phyloP scores from a whole-genome alignment of 140 eudicot species.

The Anethum foeniculum region DNA sequence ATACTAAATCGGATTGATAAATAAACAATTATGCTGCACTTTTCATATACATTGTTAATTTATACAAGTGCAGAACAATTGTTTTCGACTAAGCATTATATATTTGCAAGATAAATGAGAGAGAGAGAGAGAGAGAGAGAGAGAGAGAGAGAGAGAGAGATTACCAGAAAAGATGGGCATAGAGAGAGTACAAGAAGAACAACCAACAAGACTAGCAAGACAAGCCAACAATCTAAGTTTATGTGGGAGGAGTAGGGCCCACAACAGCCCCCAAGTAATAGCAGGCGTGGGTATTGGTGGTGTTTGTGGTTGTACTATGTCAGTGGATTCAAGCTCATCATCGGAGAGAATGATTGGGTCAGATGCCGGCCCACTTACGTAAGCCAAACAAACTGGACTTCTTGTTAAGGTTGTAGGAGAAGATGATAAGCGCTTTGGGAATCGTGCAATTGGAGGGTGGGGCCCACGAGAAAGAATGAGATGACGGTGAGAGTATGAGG shows the following conservation, averaged over 20 bases:
- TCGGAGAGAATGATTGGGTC: slow-evolving; percentile 39
- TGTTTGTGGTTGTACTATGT: slow-evolving; percentile 21
- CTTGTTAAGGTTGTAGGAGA: background rate
- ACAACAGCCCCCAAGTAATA: slow-evolving; percentile 50
- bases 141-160: background rate
- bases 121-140: background rate
- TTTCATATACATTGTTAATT: background rate
- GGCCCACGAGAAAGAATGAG: slow-evolving; percentile 4
- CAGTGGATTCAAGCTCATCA: slow-evolving; percentile 18
- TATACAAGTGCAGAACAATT: background rate
- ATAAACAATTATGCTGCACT: background rate
- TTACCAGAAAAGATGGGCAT: slow-evolving; percentile 73
- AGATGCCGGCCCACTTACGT: slow-evolving; percentile 53
- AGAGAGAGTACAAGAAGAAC: slow-evolving; percentile 69
- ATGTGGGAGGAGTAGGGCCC: slow-evolving; percentile 46
- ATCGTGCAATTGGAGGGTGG: slow-evolving; percentile 14
- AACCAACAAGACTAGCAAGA: slow-evolving; percentile 41
- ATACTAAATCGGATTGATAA: background rate
- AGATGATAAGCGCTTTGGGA: background rate
- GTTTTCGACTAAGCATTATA: too few species aligned
- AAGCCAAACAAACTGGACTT: slow-evolving; percentile 27
- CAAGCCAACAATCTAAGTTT: slow-evolving; percentile 56
- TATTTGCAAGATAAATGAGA: background rate
- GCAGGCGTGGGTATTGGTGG: slow-evolving; percentile 21
- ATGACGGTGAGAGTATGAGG: background rate